phyloP scores from a whole-genome alignment of 805 yeast species.

The Nakazawaea sp. region DNA sequence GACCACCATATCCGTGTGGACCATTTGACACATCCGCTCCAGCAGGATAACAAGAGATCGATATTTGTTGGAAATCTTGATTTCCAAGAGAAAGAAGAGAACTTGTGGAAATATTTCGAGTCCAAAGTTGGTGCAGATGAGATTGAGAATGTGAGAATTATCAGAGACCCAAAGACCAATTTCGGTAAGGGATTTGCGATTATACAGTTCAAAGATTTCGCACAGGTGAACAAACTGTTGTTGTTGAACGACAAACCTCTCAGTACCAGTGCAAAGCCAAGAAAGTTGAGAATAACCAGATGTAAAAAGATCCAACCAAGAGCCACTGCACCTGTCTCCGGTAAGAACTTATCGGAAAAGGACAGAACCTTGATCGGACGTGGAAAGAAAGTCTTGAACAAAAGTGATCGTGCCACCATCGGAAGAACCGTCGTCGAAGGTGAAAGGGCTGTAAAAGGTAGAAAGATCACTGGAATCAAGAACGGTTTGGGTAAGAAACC shows the following conservation, averaged over 20 bases:
- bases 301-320: slow-evolving; percentile 39
- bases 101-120: slow-evolving; percentile 75
- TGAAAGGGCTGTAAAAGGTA: slow-evolving; percentile 67
- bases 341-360: slow-evolving; percentile 41
- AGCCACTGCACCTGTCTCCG: slow-evolving; percentile 14
- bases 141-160: slow-evolving; percentile 82
- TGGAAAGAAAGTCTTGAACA: slow-evolving; percentile 68
- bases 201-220: slow-evolving; percentile 74
- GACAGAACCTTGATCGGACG: slow-evolving; percentile 78
- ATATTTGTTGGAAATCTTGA: slow-evolving; percentile 92
- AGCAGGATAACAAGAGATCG: slow-evolving; percentile 75
- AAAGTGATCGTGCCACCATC: slow-evolving; percentile 67
- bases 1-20: slow-evolving; percentile 84
- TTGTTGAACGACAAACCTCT: slow-evolving; percentile 65
- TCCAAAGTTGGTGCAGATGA: slow-evolving; percentile 44
- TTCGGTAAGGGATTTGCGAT: slow-evolving; percentile 97
- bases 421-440: slow-evolving; percentile 68
- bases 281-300: slow-evolving; percentile 75
- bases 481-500: slow-evolving; percentile 51
- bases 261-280: slow-evolving; percentile 27
- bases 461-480: slow-evolving; percentile 51
- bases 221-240: slow-evolving; percentile 76
- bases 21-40: slow-evolving; percentile 85
- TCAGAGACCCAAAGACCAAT: slow-evolving; percentile 90
- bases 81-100: slow-evolving; percentile 88